phyloP scores from a whole-genome alignment of 1,284 basidiomycete species.

The Malassezia globosa region DNA sequence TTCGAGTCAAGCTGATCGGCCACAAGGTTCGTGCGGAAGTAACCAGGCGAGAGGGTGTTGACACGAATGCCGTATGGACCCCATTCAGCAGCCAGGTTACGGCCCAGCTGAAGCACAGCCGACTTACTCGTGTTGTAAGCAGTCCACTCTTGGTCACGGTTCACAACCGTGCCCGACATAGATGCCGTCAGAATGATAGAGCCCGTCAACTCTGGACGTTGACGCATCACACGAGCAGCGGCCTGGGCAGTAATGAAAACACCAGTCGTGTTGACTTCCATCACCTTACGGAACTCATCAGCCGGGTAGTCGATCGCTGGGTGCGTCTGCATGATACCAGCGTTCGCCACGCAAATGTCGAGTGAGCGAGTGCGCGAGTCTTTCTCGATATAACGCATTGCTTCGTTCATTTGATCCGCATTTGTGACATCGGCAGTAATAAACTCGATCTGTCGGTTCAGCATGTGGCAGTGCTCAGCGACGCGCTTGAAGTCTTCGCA shows the following conservation, averaged over 20 bases:
- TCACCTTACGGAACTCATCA: slow-evolving; percentile 60
- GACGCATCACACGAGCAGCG: slow-evolving; percentile 62
- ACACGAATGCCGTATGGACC: slow-evolving; percentile 56
- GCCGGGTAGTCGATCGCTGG: slow-evolving; percentile 61
- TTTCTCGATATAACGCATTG: slow-evolving; percentile 42
- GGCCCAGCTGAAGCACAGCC: slow-evolving; percentile 67
- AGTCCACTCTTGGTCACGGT: slow-evolving; percentile 60
- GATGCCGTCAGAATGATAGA: slow-evolving; percentile 73
- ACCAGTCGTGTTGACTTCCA: slow-evolving; percentile 61
- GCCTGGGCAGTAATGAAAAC: slow-evolving; percentile 68
- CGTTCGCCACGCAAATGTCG: slow-evolving; percentile 65
- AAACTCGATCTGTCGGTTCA: slow-evolving; percentile 57
- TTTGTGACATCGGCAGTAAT: slow-evolving; percentile 53
- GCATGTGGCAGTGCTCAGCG: slow-evolving; percentile 48
- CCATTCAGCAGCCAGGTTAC: slow-evolving; percentile 73
- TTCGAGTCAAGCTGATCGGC: slow-evolving; percentile 62
- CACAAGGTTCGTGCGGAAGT: slow-evolving; percentile 58
- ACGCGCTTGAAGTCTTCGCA: slow-evolving; percentile 57
- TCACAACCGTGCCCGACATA: slow-evolving; percentile 74
- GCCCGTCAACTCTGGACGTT: slow-evolving; percentile 58
- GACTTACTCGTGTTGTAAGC: slow-evolving; percentile 72
- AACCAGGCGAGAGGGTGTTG: slow-evolving; percentile 43
- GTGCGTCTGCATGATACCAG: slow-evolving; percentile 60
- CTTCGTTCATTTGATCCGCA: slow-evolving; percentile 48
- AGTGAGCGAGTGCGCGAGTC: slow-evolving; percentile 52